A percentile compares a stretch with the other conserved stretches of the same genome.
phyloP scores from a whole-genome alignment of 2,329 filamentous ascomycete species.

The Paramyrothecium roridum region DNA sequence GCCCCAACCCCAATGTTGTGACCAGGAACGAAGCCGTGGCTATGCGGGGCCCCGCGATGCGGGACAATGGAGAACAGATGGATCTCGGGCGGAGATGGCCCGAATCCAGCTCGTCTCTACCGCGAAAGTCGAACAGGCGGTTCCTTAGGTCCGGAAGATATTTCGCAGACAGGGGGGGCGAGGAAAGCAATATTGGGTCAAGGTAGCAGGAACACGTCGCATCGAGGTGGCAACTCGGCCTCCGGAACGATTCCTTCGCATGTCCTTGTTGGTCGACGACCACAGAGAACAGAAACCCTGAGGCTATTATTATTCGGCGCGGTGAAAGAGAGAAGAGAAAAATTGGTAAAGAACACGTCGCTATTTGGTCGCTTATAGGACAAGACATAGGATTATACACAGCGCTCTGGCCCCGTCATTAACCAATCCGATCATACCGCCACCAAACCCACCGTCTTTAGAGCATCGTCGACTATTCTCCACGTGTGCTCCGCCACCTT shows the following conservation, averaged over 20 bases:
- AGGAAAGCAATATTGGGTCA: background rate
- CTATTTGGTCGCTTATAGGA: too few relatives aligned
- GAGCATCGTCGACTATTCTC: conserved; percentile 14
- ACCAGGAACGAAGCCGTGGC: background rate
- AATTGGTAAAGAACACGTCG: too few relatives aligned
- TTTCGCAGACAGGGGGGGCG: background rate
- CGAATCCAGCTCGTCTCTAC: background rate
- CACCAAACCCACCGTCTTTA: background rate
- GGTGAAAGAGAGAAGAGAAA: too few relatives aligned
- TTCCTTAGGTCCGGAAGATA: background rate
- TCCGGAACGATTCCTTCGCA: too few relatives aligned
- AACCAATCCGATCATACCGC: background rate
- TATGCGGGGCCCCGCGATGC: background rate
- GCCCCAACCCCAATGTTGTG: background rate
- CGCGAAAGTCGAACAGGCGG: background rate
- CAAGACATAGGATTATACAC: too few relatives aligned
- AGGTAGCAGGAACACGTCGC: too few relatives aligned
- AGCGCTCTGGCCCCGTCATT: background rate
- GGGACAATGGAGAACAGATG: background rate
- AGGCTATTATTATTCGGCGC: too few relatives aligned
- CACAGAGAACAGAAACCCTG: too few relatives aligned
- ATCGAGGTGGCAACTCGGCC: too few relatives aligned
- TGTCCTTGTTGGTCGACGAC: too few relatives aligned
- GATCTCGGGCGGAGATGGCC: background rate
- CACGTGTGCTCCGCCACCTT: conserved; percentile 21